These are phyloP conservation scores for Acidiella bohemica DNA, from an alignment of 495 filamentous ascomycete genomes.

Conservation along the genomic window DNA sequence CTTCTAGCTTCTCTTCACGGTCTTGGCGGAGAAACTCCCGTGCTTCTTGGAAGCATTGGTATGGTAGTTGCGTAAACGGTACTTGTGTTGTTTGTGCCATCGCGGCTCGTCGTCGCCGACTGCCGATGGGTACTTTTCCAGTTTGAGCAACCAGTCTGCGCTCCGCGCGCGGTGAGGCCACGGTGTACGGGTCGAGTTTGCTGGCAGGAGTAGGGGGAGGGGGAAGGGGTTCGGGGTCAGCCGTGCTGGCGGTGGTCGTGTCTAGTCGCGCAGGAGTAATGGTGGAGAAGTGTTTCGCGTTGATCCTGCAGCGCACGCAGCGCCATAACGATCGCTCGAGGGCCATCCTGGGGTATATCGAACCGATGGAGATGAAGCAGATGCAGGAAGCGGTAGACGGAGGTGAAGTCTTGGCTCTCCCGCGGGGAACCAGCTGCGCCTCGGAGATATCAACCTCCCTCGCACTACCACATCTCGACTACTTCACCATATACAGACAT, in stretches of 20 bases:
- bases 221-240: slow-evolving; percentile 15
- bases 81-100: slow-evolving; percentile 53
- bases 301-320: too few relatives aligned
- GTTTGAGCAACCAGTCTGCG: slow-evolving; percentile 18
- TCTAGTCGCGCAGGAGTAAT: too few relatives aligned
- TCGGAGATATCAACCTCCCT: too few relatives aligned
- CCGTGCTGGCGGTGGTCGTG: slow-evolving; percentile 17
- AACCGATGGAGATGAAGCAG: too few relatives aligned
- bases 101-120: slow-evolving; percentile 68
- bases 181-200: slow-evolving; percentile 23
- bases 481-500: too few relatives aligned
- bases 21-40: slow-evolving; percentile 69
- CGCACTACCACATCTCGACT: too few relatives aligned
- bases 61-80: slow-evolving; percentile 85
- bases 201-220: slow-evolving; percentile 7
- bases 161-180: slow-evolving; percentile 21
- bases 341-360: too few relatives aligned
- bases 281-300: too few relatives aligned
- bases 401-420: too few relatives aligned
- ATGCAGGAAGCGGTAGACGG: too few relatives aligned
- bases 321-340: too few relatives aligned
- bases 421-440: too few relatives aligned
- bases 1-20: slow-evolving; percentile 60
- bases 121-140: slow-evolving; percentile 46
- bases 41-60: slow-evolving; percentile 96